These are phyloP conservation scores for Ophiostoma novo-ulmi DNA, from an alignment of 2,329 filamentous ascomycete species.

Conservation along the genomic window DNA sequence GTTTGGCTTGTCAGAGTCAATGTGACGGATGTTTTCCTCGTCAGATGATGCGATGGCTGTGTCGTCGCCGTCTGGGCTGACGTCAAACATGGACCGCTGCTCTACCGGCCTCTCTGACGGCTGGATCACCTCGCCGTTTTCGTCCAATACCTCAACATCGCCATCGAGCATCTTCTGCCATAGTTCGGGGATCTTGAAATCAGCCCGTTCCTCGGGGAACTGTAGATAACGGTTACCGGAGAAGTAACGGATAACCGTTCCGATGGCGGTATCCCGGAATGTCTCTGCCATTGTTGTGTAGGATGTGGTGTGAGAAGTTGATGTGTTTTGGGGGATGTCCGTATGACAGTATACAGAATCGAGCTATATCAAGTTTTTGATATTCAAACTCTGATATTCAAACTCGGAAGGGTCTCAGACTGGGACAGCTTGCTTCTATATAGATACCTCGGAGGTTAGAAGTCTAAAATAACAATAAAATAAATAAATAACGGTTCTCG, in stretches of 20 bases:
- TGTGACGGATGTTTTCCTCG: constrained; percentile 27
- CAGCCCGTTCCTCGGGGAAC: constrained; percentile 62
- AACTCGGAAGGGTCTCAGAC: neutral
- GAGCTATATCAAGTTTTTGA: neutral
- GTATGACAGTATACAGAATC: neutral
- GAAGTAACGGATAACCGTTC: constrained; percentile 32
- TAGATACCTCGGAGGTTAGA: neutral
- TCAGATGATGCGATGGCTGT: constrained; percentile 18
- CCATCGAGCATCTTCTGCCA: constrained; percentile 70
- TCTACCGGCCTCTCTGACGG: constrained; percentile 40
- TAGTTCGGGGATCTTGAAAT: constrained; percentile 57
- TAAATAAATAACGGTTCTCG: neutral
- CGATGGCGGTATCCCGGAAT: constrained; percentile 29
- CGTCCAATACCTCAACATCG: constrained; percentile 48
- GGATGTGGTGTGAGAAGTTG: neutral
- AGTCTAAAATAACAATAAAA: neutral
- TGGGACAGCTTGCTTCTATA: neutral
- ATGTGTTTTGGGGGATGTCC: neutral
- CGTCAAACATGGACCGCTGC: constrained; percentile 16
- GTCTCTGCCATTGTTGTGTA: constrained; percentile 21
- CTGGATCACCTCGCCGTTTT: constrained; percentile 62
- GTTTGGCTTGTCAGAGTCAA: neutral
- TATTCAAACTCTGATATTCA: neutral
- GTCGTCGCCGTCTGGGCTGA: neutral
- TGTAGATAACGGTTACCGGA: constrained; percentile 39